These are phyloP conservation scores for Isabelozyma heimii DNA, from an alignment of 805 yeast genomes.

Conservation along the genomic window DNA sequence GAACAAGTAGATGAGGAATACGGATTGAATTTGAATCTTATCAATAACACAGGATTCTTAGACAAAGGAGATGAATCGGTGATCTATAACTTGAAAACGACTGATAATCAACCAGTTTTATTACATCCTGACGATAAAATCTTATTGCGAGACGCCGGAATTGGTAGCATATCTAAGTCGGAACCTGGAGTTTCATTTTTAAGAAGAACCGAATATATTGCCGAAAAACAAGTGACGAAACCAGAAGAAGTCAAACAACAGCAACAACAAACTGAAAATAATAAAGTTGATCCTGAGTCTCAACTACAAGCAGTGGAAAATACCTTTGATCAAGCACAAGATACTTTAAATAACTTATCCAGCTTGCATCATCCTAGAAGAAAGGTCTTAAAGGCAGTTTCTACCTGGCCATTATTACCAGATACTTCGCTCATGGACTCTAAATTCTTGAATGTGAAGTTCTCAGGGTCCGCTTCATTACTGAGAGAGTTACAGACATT, in stretches of 20 bases:
- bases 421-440: slow-evolving; percentile 91
- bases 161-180: slow-evolving; percentile 39
- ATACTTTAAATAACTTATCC: slow-evolving; percentile 40
- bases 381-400: slow-evolving; percentile 68
- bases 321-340: slow-evolving; percentile 66
- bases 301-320: slow-evolving; percentile 72
- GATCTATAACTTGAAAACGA: slow-evolving; percentile 26
- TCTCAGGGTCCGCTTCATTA: slow-evolving; percentile 55
- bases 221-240: slow-evolving; percentile 49
- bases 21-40: slow-evolving; percentile 77
- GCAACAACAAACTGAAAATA: slow-evolving; percentile 19
- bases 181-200: slow-evolving; percentile 70
- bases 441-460: slow-evolving; percentile 61
- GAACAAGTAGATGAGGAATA: slow-evolving; percentile 54
- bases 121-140: slow-evolving; percentile 78
- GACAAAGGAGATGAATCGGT: slow-evolving; percentile 54
- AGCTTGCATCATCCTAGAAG: slow-evolving; percentile 75
- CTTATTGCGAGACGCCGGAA: slow-evolving; percentile 76
- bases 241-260: slow-evolving; percentile 18
- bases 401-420: slow-evolving; percentile 79
- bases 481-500: slow-evolving; percentile 31
- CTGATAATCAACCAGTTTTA: slow-evolving; percentile 28
- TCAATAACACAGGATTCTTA: slow-evolving; percentile 63
- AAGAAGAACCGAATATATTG: slow-evolving; percentile 91
- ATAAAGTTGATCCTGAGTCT: slow-evolving; percentile 52